phyloP scores from a whole-genome alignment of 768 basidiomycete genomes.

The Amanita pallidorosea region DNA sequence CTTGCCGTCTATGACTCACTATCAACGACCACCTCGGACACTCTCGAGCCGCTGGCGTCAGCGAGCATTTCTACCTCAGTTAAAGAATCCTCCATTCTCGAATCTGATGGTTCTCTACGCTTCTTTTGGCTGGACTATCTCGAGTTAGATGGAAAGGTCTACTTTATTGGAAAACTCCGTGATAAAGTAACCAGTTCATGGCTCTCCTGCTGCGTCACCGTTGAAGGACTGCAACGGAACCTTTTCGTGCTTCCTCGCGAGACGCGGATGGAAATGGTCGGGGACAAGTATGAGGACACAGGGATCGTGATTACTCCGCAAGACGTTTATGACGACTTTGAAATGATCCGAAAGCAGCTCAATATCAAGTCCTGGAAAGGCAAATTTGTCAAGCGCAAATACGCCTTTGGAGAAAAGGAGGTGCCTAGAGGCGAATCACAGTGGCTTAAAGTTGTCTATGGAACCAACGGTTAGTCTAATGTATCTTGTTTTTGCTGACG shows the following conservation, averaged over 20 bases:
- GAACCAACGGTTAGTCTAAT: conserved; percentile 59
- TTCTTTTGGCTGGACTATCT: conserved; percentile 98
- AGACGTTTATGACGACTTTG: conserved; percentile 80
- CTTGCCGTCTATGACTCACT: conserved; percentile 68
- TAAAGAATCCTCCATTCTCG: conserved; percentile 39
- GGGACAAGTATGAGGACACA: conserved; percentile 54
- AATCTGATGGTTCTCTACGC: conserved; percentile 73
- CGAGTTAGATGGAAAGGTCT: conserved; percentile 74
- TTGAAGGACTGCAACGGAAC: conserved; percentile 83
- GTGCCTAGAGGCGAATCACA: conserved; percentile 70
- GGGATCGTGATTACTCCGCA: conserved; percentile 59
- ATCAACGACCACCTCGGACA: conserved; percentile 47
- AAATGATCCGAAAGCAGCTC: conserved; percentile 59
- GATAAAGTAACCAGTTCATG: conserved; percentile 61
- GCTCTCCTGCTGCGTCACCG: conserved; percentile 79
- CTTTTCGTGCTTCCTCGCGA: conserved; percentile 80
- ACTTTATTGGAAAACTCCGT: conserved; percentile 86
- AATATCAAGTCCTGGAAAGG: conserved; percentile 69
- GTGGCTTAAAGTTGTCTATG: conserved; percentile 93
- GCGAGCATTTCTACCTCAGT: conserved; percentile 17
- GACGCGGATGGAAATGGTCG: conserved; percentile 44
- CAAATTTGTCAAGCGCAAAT: conserved; percentile 82
- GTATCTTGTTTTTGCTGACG: not conserved
- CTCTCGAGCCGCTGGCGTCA: conserved; percentile 37
- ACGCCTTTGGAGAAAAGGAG: conserved; percentile 82